Evolutionary conservation across 1,284 basidiomycete species (phyloP).

Genomic region (Mycosarcoma maydis): DNA sequence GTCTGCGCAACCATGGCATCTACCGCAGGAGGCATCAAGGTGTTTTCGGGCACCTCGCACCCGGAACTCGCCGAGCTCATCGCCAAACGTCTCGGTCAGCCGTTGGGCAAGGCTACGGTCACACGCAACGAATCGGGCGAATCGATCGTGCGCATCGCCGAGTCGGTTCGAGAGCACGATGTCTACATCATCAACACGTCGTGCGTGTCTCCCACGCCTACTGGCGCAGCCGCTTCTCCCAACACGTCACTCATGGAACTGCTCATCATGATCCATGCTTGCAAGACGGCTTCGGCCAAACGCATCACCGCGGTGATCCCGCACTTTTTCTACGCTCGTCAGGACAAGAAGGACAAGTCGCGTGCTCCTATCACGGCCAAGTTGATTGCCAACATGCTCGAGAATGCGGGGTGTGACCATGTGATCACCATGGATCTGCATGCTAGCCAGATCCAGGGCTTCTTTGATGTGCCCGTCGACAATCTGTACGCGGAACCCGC

Average conservation of each 20-base stretch:
- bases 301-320: slow-evolving; percentile 88
- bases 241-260: slow-evolving; percentile 89
- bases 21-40: slow-evolving; percentile 38
- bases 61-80: slow-evolving; percentile 94
- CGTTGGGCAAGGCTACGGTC: slow-evolving; percentile 73
- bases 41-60: slow-evolving; percentile 71
- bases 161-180: slow-evolving; percentile 97
- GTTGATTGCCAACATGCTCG: slow-evolving; percentile 98
- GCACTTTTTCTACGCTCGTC: slow-evolving; percentile 66
- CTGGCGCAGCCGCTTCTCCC: slow-evolving; percentile 53
- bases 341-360: slow-evolving; percentile 99
- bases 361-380: slow-evolving; percentile 98
- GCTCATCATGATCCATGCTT: slow-evolving; percentile 99
- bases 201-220: slow-evolving; percentile 72
- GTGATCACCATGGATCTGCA: slow-evolving; percentile 73
- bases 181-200: slow-evolving; percentile 99
- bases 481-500: slow-evolving; percentile 98
- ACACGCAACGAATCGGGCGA: slow-evolving; percentile 90
- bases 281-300: slow-evolving; percentile 85
- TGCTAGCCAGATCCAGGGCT: slow-evolving; percentile 75
- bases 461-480: slow-evolving; percentile 99
- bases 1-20: slow-evolving; percentile 22
- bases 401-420: slow-evolving; percentile 96
- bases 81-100: slow-evolving; percentile 73
- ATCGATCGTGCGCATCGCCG: slow-evolving; percentile 87